phyloP scores from a whole-genome alignment of 306 rosid genomes.

The Crotalaria pallida region DNA sequence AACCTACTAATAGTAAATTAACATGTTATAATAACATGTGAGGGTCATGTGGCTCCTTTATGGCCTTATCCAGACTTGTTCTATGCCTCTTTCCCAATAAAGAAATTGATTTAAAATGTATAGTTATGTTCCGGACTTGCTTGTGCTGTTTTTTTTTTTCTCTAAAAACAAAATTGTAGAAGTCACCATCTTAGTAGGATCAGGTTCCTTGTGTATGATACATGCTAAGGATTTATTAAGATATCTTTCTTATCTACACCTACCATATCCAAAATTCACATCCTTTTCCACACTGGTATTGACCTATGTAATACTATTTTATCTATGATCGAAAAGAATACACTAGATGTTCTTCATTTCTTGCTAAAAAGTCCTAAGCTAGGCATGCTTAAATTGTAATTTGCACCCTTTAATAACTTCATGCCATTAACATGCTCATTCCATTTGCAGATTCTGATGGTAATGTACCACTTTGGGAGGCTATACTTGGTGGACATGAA shows the following conservation, averaged over 20 bases:
- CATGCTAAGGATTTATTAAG: not conserved
- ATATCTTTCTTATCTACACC: not conserved
- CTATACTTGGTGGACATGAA: conserved; percentile 58
- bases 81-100: not conserved
- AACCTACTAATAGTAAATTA: not conserved
- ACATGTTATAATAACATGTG: not conserved
- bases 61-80: not conserved
- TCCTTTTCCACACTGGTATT: not conserved
- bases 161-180: not conserved
- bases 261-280: conserved; percentile 7
- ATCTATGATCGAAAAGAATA: not conserved
- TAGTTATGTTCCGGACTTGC: not conserved
- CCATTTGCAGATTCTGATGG: conserved; percentile 63
- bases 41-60: not conserved
- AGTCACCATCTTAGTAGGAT: not conserved
- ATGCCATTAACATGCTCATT: not conserved
- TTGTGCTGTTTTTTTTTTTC: no score
- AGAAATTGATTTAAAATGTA: not conserved
- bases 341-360: not conserved
- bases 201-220: not conserved
- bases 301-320: conserved; percentile 12
- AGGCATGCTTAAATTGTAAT: not conserved
- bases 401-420: not conserved
- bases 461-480: conserved; percentile 80
- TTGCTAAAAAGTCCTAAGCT: not conserved